Evolutionary conservation across 768 basidiomycete species (phyloP).

Genomic region (Panus rudis): DNA sequence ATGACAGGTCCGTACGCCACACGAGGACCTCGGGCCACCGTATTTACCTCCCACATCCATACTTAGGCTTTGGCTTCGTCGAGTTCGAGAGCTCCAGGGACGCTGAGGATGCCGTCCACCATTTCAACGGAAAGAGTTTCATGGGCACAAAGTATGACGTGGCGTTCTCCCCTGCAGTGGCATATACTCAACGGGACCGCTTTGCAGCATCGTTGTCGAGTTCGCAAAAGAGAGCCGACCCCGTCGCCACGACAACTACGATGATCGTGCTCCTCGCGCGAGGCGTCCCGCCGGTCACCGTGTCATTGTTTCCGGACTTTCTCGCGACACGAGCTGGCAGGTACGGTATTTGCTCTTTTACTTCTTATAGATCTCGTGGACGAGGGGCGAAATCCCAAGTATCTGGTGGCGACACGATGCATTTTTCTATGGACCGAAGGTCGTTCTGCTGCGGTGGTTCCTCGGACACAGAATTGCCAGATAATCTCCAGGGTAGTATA

Average conservation of each 20-base stretch:
- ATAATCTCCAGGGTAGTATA: too few relatives aligned
- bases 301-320: constrained; percentile 81
- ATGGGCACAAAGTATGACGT: constrained; percentile 72
- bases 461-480: too few relatives aligned
- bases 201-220: constrained; percentile 82
- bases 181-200: neutral
- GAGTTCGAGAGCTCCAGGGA: constrained; percentile 94
- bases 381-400: too few relatives aligned
- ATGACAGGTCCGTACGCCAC: constrained; percentile 71
- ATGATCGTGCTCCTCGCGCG: constrained; percentile 60
- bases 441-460: too few relatives aligned
- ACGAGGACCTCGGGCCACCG: neutral
- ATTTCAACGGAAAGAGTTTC: constrained; percentile 84
- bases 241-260: constrained; percentile 64
- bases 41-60: neutral
- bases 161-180: constrained; percentile 2
- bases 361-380: too few relatives aligned
- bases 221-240: constrained; percentile 91
- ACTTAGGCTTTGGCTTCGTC: constrained; percentile 86
- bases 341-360: constrained; percentile 49
- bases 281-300: constrained; percentile 78
- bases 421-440: too few relatives aligned
- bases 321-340: constrained; percentile 98
- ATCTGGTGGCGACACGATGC: too few relatives aligned
- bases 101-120: constrained; percentile 86